These are phyloP conservation scores for Penicillium paradoxum DNA, from an alignment of 495 filamentous ascomycete species.

Conservation along the genomic window DNA sequence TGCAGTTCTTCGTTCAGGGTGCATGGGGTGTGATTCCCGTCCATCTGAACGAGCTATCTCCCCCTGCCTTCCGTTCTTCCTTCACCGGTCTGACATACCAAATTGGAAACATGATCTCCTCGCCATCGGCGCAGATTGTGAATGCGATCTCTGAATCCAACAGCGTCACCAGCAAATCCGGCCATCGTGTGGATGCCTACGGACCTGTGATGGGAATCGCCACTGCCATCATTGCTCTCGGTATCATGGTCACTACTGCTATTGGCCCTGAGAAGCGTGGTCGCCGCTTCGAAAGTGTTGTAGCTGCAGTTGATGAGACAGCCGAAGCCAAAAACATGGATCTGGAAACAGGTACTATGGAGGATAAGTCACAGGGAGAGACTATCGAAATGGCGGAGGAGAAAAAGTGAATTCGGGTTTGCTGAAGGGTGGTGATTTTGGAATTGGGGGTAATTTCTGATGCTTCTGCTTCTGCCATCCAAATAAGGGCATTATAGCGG, in stretches of 20 bases:
- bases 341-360: constrained; percentile 14
- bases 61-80: constrained; percentile 64
- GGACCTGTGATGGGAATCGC: constrained; percentile 65
- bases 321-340: constrained; percentile 13
- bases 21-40: constrained; percentile 77
- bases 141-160: constrained; percentile 59
- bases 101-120: constrained; percentile 71
- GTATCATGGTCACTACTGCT: constrained; percentile 56
- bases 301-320: constrained; percentile 49
- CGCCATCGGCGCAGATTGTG: constrained; percentile 66
- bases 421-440: not conserved
- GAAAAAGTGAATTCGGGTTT: constrained; percentile 5
- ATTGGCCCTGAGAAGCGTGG: constrained; percentile 59
- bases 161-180: constrained; percentile 40
- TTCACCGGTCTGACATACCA: constrained; percentile 56
- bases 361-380: constrained; percentile 14
- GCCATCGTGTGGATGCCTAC: constrained; percentile 56
- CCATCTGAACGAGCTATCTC: constrained; percentile 73
- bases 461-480: not conserved
- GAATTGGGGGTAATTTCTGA: not conserved
- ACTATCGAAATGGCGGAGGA: constrained; percentile 26
- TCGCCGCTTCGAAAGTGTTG: constrained; percentile 57
- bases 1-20: constrained; percentile 76
- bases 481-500: no score
- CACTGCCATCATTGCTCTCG: constrained; percentile 61